Percentiles rank a stretch among this genome's conserved stretches.
These are phyloP conservation scores for Fusarium neocosmosporiellum DNA, from an alignment of 2,329 filamentous ascomycete species.

Conservation along the genomic window DNA sequence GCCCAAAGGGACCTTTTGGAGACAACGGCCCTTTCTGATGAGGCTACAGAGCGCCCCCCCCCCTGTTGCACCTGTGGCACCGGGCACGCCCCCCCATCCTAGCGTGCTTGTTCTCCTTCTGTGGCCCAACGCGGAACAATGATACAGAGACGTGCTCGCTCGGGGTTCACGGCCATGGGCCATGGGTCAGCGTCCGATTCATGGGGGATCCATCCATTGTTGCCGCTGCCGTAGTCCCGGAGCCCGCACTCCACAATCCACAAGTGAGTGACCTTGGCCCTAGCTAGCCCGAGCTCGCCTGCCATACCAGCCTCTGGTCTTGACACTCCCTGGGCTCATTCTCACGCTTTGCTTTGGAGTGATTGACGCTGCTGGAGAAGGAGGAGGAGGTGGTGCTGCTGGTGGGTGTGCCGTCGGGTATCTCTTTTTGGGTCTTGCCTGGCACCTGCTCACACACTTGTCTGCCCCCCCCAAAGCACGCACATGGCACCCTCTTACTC, in stretches of 20 bases:
- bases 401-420: conserved; percentile 29
- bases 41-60: conserved; percentile 27
- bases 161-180: conserved; percentile 36
- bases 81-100: conserved; percentile 29
- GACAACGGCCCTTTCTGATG: conserved; percentile 34
- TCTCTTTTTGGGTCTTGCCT: conserved; percentile 24
- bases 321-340: conserved; percentile 33
- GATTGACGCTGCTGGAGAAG: conserved; percentile 1
- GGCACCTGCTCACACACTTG: not conserved
- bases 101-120: conserved; percentile 32
- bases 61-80: conserved; percentile 37
- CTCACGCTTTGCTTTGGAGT: conserved; percentile 24
- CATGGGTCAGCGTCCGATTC: conserved; percentile 27
- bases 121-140: conserved; percentile 34
- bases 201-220: conserved; percentile 34
- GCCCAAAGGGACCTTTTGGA: conserved; percentile 35
- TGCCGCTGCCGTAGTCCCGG: conserved; percentile 40
- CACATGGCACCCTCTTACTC: conserved; percentile 23
- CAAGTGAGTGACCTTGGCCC: conserved; percentile 27
- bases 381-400: conserved; percentile 17
- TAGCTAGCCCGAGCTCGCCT: conserved; percentile 25
- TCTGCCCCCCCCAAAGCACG: conserved; percentile 1
- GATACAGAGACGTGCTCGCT: conserved; percentile 26
- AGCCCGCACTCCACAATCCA: conserved; percentile 37
- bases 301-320: conserved; percentile 2